A percentile compares a stretch with the other conserved stretches of the same genome.
phyloP scores from a whole-genome alignment of 345 rosid species.

The Lepidium africanum region DNA sequence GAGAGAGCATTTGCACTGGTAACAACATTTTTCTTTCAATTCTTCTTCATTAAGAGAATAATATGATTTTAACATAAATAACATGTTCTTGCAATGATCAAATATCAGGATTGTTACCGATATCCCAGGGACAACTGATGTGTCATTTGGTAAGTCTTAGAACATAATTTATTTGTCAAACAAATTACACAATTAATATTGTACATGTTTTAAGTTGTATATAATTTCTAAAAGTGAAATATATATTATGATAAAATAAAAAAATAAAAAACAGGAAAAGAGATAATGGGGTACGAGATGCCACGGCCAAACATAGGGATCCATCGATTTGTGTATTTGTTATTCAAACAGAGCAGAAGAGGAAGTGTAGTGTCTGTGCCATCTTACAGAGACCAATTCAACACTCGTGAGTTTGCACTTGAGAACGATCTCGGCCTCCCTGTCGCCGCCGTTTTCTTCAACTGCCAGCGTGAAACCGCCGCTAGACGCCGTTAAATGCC shows the following conservation, averaged over 20 bases:
- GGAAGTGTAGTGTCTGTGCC: slow-evolving; percentile 43
- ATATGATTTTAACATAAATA: background rate
- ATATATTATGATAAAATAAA: too few species aligned
- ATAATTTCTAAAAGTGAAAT: background rate
- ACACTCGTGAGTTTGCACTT: slow-evolving; percentile 62
- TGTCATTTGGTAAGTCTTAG: slow-evolving; percentile 60
- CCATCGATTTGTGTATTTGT: slow-evolving; percentile 77
- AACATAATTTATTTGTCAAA: background rate
- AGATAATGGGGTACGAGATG: slow-evolving; percentile 69
- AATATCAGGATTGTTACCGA: slow-evolving; percentile 75
- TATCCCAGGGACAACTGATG: slow-evolving; percentile 97
- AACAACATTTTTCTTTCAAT: background rate
- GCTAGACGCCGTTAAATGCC: slow-evolving; percentile 70
- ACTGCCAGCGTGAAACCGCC: slow-evolving; percentile 88
- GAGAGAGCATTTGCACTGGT: slow-evolving; percentile 96
- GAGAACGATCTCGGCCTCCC: slow-evolving; percentile 73
- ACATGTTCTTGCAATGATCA: slow-evolving; percentile 21
- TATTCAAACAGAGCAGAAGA: slow-evolving; percentile 73
- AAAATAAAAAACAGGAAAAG: slow-evolving; percentile 54
- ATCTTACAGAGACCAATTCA: slow-evolving; percentile 57
- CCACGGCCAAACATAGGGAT: slow-evolving; percentile 97
- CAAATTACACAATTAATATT: background rate
- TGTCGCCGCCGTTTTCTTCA: slow-evolving; percentile 88
- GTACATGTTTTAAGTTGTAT: too few species aligned
- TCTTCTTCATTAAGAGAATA: background rate